phyloP scores from a whole-genome alignment of 805 yeast species.

The Ogataea wickerhamii region DNA sequence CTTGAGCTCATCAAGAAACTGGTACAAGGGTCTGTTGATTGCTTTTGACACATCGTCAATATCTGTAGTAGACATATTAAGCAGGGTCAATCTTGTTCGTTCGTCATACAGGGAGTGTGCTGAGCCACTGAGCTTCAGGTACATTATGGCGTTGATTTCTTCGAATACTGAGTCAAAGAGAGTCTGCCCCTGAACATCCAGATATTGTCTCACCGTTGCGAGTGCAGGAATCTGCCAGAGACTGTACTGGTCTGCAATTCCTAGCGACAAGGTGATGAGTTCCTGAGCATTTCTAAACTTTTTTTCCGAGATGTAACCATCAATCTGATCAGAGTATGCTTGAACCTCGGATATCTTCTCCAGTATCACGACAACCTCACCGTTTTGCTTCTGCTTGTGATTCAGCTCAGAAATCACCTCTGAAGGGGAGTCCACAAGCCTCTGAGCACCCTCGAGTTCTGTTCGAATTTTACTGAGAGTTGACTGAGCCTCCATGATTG shows the following conservation, averaged over 20 bases:
- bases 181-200: slow-evolving; percentile 54
- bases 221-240: slow-evolving; percentile 60
- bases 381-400: slow-evolving; percentile 55
- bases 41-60: slow-evolving; percentile 25
- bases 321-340: slow-evolving; percentile 58
- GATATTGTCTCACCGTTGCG: slow-evolving; percentile 44
- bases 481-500: slow-evolving; percentile 61
- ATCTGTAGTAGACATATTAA: slow-evolving; percentile 21
- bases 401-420: slow-evolving; percentile 62
- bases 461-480: slow-evolving; percentile 22
- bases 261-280: slow-evolving; percentile 35
- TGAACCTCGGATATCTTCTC: slow-evolving; percentile 62
- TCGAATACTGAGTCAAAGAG: slow-evolving; percentile 73
- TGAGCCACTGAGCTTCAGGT: slow-evolving; percentile 21
- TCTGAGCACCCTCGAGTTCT: slow-evolving; percentile 18
- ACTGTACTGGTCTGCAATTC: slow-evolving; percentile 46
- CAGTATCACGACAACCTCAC: slow-evolving; percentile 66
- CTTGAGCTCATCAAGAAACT: slow-evolving; percentile 33
- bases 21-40: slow-evolving; percentile 33
- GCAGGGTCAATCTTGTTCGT: slow-evolving; percentile 13
- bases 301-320: slow-evolving; percentile 63
- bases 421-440: slow-evolving; percentile 41
- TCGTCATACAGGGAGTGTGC: slow-evolving; percentile 31
- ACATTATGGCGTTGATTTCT: slow-evolving; percentile 60
- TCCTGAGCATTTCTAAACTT: slow-evolving; percentile 51